Conservation (phyloP, 202 grass and related monocot species). For the Schoenoplectus triqueter region DNA sequence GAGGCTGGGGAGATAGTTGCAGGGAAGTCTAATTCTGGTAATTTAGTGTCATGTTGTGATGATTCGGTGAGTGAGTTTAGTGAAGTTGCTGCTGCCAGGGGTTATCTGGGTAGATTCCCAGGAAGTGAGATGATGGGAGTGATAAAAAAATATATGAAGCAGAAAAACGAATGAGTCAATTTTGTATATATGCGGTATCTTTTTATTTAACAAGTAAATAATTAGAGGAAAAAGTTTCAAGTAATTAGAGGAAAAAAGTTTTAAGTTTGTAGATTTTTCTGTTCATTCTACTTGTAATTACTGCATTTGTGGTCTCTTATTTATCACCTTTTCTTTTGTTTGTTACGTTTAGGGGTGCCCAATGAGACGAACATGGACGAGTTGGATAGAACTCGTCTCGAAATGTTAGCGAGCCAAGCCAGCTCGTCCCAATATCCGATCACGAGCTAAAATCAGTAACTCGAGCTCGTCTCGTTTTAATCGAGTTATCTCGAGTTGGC, state of each 20-base stretch:
- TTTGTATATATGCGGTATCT: conserved; percentile 21
- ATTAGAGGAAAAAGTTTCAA: background rate
- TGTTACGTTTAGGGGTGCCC: no score
- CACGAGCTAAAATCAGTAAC: no score
- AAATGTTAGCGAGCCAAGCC: no score
- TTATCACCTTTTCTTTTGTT: background rate
- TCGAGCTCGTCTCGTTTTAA: no score
- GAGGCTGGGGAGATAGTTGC: conserved; percentile 34
- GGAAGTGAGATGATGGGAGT: conserved; percentile 97
- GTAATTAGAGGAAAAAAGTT: background rate
- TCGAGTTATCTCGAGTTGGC: no score
- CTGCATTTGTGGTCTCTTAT: background rate
- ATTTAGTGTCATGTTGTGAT: conserved; percentile 47
- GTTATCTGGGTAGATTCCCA: conserved; percentile 86
- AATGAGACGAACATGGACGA: no score
- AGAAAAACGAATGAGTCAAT: conserved; percentile 61
- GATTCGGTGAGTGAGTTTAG: conserved; percentile 75
- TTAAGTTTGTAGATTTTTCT: background rate
- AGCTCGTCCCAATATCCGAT: no score
- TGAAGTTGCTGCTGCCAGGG: conserved; percentile 66
- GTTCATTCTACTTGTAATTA: background rate
- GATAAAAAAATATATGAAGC: conserved; percentile 87
- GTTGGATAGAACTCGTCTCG: no score
- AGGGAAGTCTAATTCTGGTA: background rate
- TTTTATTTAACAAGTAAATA: conserved; percentile 2